Conservation (phyloP, 2,329 filamentous ascomycete species). For the Penicillium sp. region DNA sequence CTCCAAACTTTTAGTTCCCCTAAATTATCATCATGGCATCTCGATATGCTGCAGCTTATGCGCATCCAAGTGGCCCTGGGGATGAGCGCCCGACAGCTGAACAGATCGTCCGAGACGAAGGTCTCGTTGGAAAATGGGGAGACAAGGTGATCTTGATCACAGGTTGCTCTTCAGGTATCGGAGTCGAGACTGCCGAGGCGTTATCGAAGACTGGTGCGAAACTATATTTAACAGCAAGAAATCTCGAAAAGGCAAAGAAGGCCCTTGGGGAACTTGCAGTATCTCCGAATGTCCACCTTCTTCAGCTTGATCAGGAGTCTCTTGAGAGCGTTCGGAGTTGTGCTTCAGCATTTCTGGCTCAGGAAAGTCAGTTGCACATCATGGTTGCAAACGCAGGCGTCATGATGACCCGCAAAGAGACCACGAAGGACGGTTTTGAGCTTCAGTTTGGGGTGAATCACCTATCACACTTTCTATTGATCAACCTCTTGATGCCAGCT, state of each 20-base stretch:
- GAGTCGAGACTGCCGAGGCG: slow-evolving; percentile 50
- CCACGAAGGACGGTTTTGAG: slow-evolving; percentile 35
- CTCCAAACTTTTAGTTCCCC: too few species aligned
- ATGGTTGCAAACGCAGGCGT: slow-evolving; percentile 40
- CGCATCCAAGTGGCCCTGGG: slow-evolving; percentile 14
- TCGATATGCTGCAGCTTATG: neutral
- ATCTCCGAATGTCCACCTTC: slow-evolving; percentile 36
- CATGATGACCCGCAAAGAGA: slow-evolving; percentile 19
- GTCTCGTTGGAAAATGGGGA: slow-evolving; percentile 19
- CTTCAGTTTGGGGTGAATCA: slow-evolving; percentile 39
- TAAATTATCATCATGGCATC: neutral
- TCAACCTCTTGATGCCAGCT: slow-evolving; percentile 30
- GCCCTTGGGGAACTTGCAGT: slow-evolving; percentile 34
- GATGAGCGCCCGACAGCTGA: slow-evolving; percentile 27
- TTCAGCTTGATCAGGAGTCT: slow-evolving; percentile 36
- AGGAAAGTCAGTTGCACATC: slow-evolving; percentile 29
- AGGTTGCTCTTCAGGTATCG: slow-evolving; percentile 42
- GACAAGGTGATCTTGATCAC: slow-evolving; percentile 21
- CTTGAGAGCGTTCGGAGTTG: slow-evolving; percentile 40
- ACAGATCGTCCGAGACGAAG: slow-evolving; percentile 42
- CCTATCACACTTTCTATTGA: slow-evolving; percentile 39
- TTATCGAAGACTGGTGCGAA: slow-evolving; percentile 41
- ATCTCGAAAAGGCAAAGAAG: slow-evolving; percentile 38
- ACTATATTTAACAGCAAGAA: slow-evolving; percentile 41
- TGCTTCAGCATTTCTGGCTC: slow-evolving; percentile 35